phyloP scores from a whole-genome alignment of 139 green algal species.

The Spirogloea muscicola region DNA sequence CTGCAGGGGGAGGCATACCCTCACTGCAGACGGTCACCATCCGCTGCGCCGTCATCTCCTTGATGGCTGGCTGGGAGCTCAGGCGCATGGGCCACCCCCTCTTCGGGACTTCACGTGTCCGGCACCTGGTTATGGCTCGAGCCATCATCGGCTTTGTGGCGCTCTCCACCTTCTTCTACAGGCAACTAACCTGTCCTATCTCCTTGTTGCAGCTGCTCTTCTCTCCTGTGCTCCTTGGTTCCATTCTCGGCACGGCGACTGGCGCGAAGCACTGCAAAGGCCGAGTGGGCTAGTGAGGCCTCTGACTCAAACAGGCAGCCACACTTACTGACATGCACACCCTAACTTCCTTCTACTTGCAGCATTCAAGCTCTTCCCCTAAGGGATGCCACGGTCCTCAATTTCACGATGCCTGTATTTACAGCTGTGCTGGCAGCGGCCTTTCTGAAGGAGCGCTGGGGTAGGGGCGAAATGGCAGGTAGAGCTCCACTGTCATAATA shows the following conservation, averaged over 20 bases:
- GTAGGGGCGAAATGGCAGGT: slow-evolving; percentile 33
- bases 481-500: too few relatives aligned
- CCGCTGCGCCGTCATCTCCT: slow-evolving; percentile 18
- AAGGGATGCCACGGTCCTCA: slow-evolving; percentile 39
- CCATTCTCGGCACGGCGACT: too few relatives aligned
- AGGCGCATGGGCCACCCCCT: slow-evolving; percentile 11
- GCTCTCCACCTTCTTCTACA: slow-evolving; percentile 42
- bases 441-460: slow-evolving; percentile 27
- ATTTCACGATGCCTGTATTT: slow-evolving; percentile 41
- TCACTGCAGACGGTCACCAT: slow-evolving; percentile 18
- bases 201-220: too few relatives aligned
- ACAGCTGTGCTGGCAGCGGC: slow-evolving; percentile 21
- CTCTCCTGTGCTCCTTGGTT: too few relatives aligned
- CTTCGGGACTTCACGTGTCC: neutral
- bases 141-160: slow-evolving; percentile 35
- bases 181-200: neutral
- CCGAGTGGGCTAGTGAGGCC: too few relatives aligned
- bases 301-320: too few relatives aligned
- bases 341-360: too few relatives aligned
- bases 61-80: slow-evolving; percentile 5
- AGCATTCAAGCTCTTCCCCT: slow-evolving; percentile 37
- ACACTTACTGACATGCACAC: too few relatives aligned
- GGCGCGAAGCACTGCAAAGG: too few relatives aligned
- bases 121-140: slow-evolving; percentile 16
- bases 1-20: slow-evolving; percentile 15